These are phyloP conservation scores for Setaria italica DNA, from an alignment of 202 grass and related monocot genomes.

Conservation along the genomic window DNA sequence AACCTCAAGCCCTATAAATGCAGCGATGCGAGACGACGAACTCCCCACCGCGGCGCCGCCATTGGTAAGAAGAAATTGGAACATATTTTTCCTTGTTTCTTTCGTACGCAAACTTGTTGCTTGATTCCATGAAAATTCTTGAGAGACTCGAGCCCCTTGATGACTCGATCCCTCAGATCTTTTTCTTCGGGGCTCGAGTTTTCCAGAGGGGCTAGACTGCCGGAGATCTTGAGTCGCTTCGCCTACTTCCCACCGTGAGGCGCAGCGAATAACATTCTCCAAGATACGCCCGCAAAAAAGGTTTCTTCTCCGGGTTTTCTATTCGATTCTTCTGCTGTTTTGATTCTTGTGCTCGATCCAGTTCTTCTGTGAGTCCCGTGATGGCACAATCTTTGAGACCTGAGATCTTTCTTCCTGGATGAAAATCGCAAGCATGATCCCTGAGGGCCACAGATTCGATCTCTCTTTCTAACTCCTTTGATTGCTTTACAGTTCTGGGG, in stretches of 20 bases:
- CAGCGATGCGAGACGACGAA: no score
- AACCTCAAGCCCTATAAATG: constrained; percentile 26
- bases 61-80: neutral
- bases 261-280: constrained; percentile 84
- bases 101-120: neutral
- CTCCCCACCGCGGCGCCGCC: neutral
- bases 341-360: neutral
- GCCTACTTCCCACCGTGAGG: constrained; percentile 54
- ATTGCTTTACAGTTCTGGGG: neutral
- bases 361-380: constrained; percentile 49
- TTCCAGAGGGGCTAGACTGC: constrained; percentile 70
- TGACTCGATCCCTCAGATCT: constrained; percentile 66
- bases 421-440: constrained; percentile 70
- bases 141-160: constrained; percentile 49
- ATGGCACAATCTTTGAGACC: constrained; percentile 99
- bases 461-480: neutral
- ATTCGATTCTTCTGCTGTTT: neutral
- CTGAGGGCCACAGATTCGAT: constrained; percentile 58
- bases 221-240: constrained; percentile 93
- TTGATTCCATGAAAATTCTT: neutral
- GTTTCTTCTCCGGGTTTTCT: neutral
- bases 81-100: neutral
- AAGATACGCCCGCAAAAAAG: constrained; percentile 15
- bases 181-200: constrained; percentile 62
- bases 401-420: constrained; percentile 76